phyloP scores from a whole-genome alignment of 1,284 basidiomycete genomes.

The Cutaneotrichosporon sp. region DNA sequence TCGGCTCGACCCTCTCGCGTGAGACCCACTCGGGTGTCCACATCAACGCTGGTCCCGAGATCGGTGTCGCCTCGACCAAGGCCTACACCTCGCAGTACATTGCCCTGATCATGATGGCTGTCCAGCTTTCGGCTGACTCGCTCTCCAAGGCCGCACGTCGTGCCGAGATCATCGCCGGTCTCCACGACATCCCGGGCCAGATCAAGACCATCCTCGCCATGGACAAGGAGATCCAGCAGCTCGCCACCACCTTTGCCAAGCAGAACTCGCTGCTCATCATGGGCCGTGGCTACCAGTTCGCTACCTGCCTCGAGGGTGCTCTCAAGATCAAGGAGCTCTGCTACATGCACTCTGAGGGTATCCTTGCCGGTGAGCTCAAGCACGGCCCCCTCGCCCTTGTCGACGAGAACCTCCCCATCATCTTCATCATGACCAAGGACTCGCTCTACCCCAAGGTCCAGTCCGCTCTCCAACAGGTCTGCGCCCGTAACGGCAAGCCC shows the following conservation, averaged over 20 bases:
- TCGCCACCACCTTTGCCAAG: conserved; percentile 73
- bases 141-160: conserved; percentile 86
- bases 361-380: conserved; percentile 92
- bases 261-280: conserved; percentile 91
- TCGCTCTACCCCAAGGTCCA: conserved; percentile 92
- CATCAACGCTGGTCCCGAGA: conserved; percentile 99
- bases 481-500: conserved; percentile 90
- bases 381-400: conserved; percentile 96
- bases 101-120: conserved; percentile 94
- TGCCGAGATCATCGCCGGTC: conserved; percentile 86
- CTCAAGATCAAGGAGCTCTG: conserved; percentile 99
- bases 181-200: conserved; percentile 82
- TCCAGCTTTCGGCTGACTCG: conserved; percentile 94
- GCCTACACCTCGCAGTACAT: conserved; percentile 99
- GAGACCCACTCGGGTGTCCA: conserved; percentile 99
- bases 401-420: conserved; percentile 97
- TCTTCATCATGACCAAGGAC: conserved; percentile 99
- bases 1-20: conserved; percentile 95
- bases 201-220: conserved; percentile 82
- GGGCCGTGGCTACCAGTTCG: conserved; percentile 97
- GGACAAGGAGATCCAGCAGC: conserved; percentile 73
- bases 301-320: conserved; percentile 96
- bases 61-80: conserved; percentile 99
- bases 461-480: conserved; percentile 92
- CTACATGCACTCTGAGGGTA: conserved; percentile 54